These are phyloP conservation scores for Ascochyta rabiei DNA, from an alignment of 2,329 filamentous ascomycete species.

Conservation along the genomic window DNA sequence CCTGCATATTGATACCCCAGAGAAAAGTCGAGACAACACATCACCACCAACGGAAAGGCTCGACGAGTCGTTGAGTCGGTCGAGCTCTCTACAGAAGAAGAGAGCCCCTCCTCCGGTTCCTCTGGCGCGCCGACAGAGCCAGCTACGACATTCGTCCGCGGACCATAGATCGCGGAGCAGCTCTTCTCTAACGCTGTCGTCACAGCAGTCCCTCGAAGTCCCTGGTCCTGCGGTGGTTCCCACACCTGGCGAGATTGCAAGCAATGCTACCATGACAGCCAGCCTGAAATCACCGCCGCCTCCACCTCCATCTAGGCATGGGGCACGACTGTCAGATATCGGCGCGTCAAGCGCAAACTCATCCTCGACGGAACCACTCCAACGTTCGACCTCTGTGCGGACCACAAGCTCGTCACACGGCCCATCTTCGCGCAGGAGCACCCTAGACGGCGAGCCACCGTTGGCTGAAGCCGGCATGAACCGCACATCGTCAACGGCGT, in stretches of 20 bases:
- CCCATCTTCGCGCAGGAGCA: conserved; percentile 32
- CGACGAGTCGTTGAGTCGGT: conserved; percentile 24
- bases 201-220: conserved; percentile 40
- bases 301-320: conserved; percentile 43
- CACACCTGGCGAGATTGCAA: conserved; percentile 7
- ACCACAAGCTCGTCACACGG: conserved; percentile 30
- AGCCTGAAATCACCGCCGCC: conserved; percentile 40
- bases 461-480: conserved; percentile 25
- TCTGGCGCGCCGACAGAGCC: conserved; percentile 44
- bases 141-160: conserved; percentile 38
- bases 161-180: conserved; percentile 44
- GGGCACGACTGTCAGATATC: conserved; percentile 32
- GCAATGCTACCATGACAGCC: conserved; percentile 8
- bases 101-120: conserved; percentile 44
- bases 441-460: conserved; percentile 32
- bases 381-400: conserved; percentile 26
- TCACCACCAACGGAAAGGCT: conserved; percentile 17
- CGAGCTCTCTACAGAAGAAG: conserved; percentile 37
- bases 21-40: conserved; percentile 24
- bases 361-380: conserved; percentile 38
- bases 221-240: background rate
- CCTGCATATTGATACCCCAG: conserved; percentile 30
- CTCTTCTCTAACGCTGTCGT: conserved; percentile 45
- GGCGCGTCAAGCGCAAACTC: conserved; percentile 36
- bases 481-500: conserved; percentile 38